Evolutionary conservation across 2,329 filamentous ascomycete species (phyloP), one percentile per base, ranked within the genome.

Genomic region (Trichoderma sp.): DNA sequence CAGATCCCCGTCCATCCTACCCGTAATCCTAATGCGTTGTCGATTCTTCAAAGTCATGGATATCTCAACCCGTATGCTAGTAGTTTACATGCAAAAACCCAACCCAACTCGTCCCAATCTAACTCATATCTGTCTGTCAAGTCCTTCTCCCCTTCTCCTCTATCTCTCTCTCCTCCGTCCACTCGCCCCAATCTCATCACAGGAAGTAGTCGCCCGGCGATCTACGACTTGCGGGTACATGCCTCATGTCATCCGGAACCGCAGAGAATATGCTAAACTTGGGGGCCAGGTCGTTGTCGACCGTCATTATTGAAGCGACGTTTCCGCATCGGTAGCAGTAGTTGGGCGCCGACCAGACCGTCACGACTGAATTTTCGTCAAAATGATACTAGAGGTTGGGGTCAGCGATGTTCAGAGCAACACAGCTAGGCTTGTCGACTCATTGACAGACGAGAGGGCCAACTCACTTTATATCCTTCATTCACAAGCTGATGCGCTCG

Each of bases 401-500:
- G 24, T 63, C 47, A 63, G 59, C 41, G n/a, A n/a, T 9, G 9
- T 28, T 28, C 50, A 14, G 45, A 1, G 3, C 26, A 26, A 30
- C 1, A n/a, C 7, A 41, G 4, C 14, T 26, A 10, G 15, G 52
- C 34, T 43, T 26, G 1, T 43, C 5, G 1, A 15, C 2, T 2
- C 2, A 5, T 41, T 50, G 34, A 5, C 10, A 3, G 4, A 2
- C 3, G 7, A 10, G 24, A 21, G 10, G 15, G 26, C 17, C 24
- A 14, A 69, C 77, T 68, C 73, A 97, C 91, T 83, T 99, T 97
- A 79, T 96, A 99, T 4, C 95, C 95, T 79, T 99, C 95, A 73
- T 99, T 96, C 71, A 97, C 97, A 2, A 99, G 85, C 79, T 99
- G 95, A 78, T 99, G 95, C n/a, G 95, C 95, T 57, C 95, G 90